Percentiles rank a stretch among this genome's conserved stretches.
These are phyloP conservation scores for Lentinula guzmanii DNA, from an alignment of 768 basidiomycete genomes.

Conservation along the genomic window DNA sequence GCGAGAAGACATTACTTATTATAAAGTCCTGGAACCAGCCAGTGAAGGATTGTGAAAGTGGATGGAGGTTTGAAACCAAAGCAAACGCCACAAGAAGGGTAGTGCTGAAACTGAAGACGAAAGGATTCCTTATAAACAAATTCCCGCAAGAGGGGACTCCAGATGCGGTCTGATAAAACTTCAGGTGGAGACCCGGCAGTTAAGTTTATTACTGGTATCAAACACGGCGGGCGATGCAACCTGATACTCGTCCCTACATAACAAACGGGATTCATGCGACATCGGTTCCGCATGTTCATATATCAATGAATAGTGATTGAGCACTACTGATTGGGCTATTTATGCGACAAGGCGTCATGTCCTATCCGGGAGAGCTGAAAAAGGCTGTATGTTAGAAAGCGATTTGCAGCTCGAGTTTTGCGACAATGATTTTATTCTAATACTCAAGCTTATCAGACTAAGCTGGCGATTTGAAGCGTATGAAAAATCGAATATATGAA, in stretches of 20 bases:
- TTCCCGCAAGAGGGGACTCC: neutral
- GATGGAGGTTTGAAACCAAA: neutral
- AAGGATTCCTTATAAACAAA: neutral
- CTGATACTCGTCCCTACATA: neutral
- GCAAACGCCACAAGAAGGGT: slow-evolving; percentile 1
- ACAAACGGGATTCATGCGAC: neutral
- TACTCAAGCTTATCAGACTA: too few relatives aligned
- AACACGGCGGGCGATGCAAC: neutral
- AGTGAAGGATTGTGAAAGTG: slow-evolving; percentile 24
- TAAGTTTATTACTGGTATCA: neutral
- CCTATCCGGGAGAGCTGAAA: neutral
- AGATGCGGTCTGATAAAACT: neutral
- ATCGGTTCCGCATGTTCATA: neutral
- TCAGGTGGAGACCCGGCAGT: slow-evolving; percentile 9
- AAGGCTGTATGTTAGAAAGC: too few relatives aligned
- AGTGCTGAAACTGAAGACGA: neutral
- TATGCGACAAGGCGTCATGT: too few relatives aligned
- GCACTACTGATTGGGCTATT: too few relatives aligned
- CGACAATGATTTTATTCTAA: too few relatives aligned
- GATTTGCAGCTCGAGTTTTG: too few relatives aligned
- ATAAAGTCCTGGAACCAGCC: slow-evolving; percentile 43
- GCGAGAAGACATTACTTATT: slow-evolving; percentile 55
- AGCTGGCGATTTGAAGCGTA: too few relatives aligned
- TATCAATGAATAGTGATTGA: too few relatives aligned
- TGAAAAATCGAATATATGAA: too few relatives aligned